Conservation (phyloP, 805 yeast genomes). For the Candida multigemmis region DNA sequence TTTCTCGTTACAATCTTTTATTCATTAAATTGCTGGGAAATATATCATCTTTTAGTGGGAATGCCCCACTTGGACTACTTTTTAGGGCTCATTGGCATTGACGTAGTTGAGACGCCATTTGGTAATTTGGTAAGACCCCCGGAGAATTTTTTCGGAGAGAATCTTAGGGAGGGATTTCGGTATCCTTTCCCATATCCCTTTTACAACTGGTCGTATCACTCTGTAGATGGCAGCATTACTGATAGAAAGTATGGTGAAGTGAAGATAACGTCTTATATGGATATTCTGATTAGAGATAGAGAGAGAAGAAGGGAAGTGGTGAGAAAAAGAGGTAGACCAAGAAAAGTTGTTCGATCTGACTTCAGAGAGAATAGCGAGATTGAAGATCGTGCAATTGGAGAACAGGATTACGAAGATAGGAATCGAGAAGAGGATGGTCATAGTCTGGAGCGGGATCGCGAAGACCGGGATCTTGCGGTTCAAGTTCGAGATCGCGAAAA, state of each 20-base stretch:
- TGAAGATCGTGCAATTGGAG: too few species aligned
- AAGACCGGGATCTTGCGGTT: background rate
- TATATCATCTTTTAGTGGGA: conserved; percentile 26
- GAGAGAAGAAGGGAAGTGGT: conserved; percentile 3
- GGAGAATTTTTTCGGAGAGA: conserved; percentile 21
- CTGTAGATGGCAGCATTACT: conserved; percentile 16
- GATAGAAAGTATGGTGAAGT: conserved; percentile 16
- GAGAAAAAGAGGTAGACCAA: conserved; percentile 1
- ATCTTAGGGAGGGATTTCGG: conserved; percentile 31
- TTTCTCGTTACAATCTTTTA: conserved; percentile 29
- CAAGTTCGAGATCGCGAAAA: background rate
- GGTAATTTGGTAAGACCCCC: conserved; percentile 34
- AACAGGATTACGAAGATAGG: conserved; percentile 1
- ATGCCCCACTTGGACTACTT: conserved; percentile 24
- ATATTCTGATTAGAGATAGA: conserved; percentile 14
- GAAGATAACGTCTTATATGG: conserved; percentile 25
- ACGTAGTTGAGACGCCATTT: conserved; percentile 22
- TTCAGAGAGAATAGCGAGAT: too few species aligned
- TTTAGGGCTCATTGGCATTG: conserved; percentile 24
- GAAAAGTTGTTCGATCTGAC: conserved; percentile 1
- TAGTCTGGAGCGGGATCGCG: conserved; percentile 1
- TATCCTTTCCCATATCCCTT: conserved; percentile 38
- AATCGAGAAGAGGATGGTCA: conserved; percentile 1
- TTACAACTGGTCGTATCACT: conserved; percentile 35
- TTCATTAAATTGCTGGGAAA: conserved; percentile 34